Percentiles rank a stretch among this genome's conserved stretches.
Evolutionary conservation across 2,329 filamentous ascomycete genomes (phyloP).

Genomic region (Harringtonia aguacate): DNA sequence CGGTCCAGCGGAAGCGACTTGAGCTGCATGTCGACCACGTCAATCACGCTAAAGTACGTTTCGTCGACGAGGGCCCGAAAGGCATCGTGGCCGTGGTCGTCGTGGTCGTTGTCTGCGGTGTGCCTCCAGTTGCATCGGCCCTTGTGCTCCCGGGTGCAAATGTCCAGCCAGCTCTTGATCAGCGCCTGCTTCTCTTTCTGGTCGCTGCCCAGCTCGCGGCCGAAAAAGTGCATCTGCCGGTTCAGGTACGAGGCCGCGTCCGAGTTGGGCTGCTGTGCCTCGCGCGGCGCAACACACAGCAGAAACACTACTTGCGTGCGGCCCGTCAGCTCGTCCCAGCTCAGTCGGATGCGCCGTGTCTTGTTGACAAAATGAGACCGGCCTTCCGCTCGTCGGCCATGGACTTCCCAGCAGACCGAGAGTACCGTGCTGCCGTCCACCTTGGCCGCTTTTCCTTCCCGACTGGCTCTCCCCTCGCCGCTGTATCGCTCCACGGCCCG

Average conservation of each 20-base stretch:
- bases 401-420: too few species aligned
- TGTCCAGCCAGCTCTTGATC: constrained; percentile 1
- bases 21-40: constrained; percentile 3
- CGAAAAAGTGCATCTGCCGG: background rate
- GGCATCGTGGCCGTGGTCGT: background rate
- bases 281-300: background rate
- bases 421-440: too few species aligned
- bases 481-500: too few species aligned
- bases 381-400: too few species aligned
- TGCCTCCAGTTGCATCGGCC: background rate
- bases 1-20: background rate
- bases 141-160: background rate
- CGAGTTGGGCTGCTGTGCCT: background rate
- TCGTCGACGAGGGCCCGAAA: background rate
- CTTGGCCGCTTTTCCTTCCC: too few species aligned
- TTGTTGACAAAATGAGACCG: background rate
- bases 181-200: background rate
- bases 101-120: too few species aligned
- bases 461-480: too few species aligned
- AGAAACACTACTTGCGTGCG: background rate
- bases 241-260: background rate
- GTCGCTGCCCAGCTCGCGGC: background rate
- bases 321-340: background rate
- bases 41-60: constrained; percentile 4
- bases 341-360: background rate